A percentile compares a stretch with the other conserved stretches of the same genome.
Evolutionary conservation across 2,329 filamentous ascomycete genomes (phyloP).

Genomic region (Scortechinia acanthostroma): DNA sequence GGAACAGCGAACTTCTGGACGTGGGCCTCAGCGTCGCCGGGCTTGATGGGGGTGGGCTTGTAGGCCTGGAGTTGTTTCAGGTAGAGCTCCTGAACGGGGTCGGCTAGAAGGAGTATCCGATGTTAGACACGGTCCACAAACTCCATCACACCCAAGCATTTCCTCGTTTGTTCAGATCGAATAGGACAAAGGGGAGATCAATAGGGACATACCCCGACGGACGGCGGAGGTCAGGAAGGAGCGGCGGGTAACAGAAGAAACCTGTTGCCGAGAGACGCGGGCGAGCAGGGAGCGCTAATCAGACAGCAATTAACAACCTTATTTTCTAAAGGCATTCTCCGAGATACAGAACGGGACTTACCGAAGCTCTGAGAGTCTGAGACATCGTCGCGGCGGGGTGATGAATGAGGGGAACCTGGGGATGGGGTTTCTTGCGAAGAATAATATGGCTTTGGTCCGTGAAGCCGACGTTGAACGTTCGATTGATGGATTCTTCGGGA

Average conservation of each 20-base stretch:
- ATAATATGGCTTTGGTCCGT: neutral
- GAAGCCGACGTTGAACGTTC: neutral
- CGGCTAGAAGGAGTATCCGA: slow-evolving; percentile 35
- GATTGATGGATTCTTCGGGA: too few species aligned
- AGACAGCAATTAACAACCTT: too few species aligned
- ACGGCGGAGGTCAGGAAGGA: slow-evolving; percentile 2
- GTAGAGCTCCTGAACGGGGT: slow-evolving; percentile 70
- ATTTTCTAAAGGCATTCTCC: too few species aligned
- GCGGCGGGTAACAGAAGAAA: neutral
- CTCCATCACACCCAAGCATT: too few species aligned
- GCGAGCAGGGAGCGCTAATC: slow-evolving; percentile 1
- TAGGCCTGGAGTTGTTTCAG: slow-evolving; percentile 66
- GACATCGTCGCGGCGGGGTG: neutral
- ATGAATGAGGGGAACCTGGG: neutral
- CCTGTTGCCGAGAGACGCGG: slow-evolving; percentile 3
- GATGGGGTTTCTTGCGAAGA: neutral
- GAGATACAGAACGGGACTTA: neutral
- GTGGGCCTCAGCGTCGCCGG: slow-evolving; percentile 62
- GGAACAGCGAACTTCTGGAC: slow-evolving; percentile 65
- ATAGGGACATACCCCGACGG: slow-evolving; percentile 1
- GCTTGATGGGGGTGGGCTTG: slow-evolving; percentile 59
- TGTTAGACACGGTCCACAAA: neutral
- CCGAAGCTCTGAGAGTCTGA: slow-evolving; percentile 1
- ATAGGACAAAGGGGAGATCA: neutral
- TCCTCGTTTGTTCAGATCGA: neutral